Conservation (phyloP, 1,284 basidiomycete species). For the Marasmius sp. region DNA sequence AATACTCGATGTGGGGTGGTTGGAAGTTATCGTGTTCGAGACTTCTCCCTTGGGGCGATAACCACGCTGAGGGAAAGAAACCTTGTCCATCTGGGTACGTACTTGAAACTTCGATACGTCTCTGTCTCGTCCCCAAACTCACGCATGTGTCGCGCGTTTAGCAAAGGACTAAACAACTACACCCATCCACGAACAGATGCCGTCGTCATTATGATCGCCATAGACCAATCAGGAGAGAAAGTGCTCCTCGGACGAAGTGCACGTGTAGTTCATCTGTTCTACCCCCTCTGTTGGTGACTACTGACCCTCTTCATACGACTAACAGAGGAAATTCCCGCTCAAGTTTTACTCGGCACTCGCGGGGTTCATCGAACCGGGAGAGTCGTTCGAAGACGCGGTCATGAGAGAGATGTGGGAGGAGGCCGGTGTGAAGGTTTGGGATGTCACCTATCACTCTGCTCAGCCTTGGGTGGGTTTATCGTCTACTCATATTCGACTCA, state of each 20-base stretch:
- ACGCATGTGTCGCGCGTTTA: conserved; percentile 26
- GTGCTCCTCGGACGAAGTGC: conserved; percentile 88
- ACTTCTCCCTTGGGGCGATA: conserved; percentile 69
- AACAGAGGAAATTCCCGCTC: conserved; percentile 64
- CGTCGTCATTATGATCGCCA: conserved; percentile 91
- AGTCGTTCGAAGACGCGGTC: conserved; percentile 94
- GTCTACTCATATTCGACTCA: conserved; percentile 1
- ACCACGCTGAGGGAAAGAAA: conserved; percentile 44
- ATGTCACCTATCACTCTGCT: conserved; percentile 84
- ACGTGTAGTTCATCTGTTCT: conserved; percentile 27
- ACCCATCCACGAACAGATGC: conserved; percentile 87
- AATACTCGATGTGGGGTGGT: conserved; percentile 91
- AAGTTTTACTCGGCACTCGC: conserved; percentile 87
- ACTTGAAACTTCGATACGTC: conserved; percentile 18
- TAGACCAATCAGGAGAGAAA: conserved; percentile 76
- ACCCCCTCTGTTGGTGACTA: neutral
- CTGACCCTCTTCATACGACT: neutral
- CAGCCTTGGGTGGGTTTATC: conserved; percentile 72
- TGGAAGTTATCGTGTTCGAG: conserved; percentile 90
- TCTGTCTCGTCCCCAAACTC: neutral
- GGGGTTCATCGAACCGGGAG: conserved; percentile 92
- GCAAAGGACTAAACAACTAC: conserved; percentile 85
- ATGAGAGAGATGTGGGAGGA: conserved; percentile 94
- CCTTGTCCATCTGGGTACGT: conserved; percentile 67
- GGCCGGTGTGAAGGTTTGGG: conserved; percentile 83